Conservation (phyloP, 1,139 yeast genomes). For the Scheffersomyces quercinus region DNA sequence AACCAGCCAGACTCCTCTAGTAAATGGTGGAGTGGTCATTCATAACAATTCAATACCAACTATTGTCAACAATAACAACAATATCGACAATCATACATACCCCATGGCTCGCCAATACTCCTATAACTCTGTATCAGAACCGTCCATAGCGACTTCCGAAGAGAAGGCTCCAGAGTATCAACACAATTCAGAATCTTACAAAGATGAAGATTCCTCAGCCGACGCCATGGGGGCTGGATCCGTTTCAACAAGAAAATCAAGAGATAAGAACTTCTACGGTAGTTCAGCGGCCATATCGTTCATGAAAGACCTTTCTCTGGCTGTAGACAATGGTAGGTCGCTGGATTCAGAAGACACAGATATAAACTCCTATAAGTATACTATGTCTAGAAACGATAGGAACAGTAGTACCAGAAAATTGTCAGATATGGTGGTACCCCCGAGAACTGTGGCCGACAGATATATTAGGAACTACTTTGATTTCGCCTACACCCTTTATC, state of each 20-base stretch:
- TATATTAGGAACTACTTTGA: slow-evolving; percentile 12
- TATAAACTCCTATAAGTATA: slow-evolving; percentile 2
- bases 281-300: not conserved
- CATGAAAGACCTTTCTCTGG: not conserved
- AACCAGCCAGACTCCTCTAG: too few species aligned
- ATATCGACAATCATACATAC: not conserved
- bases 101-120: not conserved
- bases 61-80: not conserved
- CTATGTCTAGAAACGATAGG: slow-evolving; percentile 8
- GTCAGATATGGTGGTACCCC: slow-evolving; percentile 11
- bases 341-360: not conserved
- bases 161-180: not conserved
- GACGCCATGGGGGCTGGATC: slow-evolving; percentile 1
- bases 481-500: slow-evolving; percentile 16
- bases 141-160: not conserved
- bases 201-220: not conserved
- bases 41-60: too few species aligned
- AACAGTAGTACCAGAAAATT: slow-evolving; percentile 1
- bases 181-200: not conserved
- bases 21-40: too few species aligned
- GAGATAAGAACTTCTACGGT: slow-evolving; percentile 1
- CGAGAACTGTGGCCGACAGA: slow-evolving; percentile 9
- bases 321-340: not conserved
- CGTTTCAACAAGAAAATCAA: not conserved
- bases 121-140: not conserved